A percentile compares a stretch with the other conserved stretches of the same genome.
phyloP scores from a whole-genome alignment of 306 rosid species.

The Acacia acuminata region DNA sequence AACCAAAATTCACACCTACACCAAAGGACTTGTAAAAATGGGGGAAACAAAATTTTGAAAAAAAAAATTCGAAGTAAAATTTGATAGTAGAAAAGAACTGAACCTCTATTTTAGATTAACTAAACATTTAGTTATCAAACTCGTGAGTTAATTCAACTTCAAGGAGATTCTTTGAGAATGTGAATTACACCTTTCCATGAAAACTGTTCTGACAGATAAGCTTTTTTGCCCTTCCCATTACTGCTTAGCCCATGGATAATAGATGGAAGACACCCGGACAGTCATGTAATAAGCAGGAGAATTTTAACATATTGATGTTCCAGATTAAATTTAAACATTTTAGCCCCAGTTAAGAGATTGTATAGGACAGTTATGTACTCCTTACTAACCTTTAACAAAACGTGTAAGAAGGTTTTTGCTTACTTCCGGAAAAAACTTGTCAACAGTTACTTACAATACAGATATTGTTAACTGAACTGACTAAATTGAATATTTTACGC shows the following conservation, averaged over 20 bases:
- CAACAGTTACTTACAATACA: not conserved
- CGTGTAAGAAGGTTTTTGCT: not conserved
- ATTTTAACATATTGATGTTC: not conserved
- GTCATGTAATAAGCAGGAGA: not conserved
- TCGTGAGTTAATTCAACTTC: not conserved
- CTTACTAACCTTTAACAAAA: not conserved
- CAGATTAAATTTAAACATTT: not conserved
- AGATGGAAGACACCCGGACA: not conserved
- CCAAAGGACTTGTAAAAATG: conserved; percentile 5
- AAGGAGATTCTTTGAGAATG: not conserved
- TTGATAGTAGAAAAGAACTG: not conserved
- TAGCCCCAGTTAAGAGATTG: not conserved
- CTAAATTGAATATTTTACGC: not conserved
- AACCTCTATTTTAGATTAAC: not conserved
- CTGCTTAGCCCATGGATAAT: not conserved
- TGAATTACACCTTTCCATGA: not conserved
- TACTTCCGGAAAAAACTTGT: conserved; percentile 1
- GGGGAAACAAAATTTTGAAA: not conserved
- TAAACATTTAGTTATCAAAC: conserved; percentile 17
- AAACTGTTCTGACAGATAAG: not conserved
- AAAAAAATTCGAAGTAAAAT: not conserved
- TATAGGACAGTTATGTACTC: not conserved
- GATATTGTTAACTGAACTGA: not conserved
- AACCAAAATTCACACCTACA: not conserved
- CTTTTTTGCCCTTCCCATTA: not conserved